Conservation (phyloP, 2,329 filamentous ascomycete genomes). For the Aureobasidium sp. region DNA sequence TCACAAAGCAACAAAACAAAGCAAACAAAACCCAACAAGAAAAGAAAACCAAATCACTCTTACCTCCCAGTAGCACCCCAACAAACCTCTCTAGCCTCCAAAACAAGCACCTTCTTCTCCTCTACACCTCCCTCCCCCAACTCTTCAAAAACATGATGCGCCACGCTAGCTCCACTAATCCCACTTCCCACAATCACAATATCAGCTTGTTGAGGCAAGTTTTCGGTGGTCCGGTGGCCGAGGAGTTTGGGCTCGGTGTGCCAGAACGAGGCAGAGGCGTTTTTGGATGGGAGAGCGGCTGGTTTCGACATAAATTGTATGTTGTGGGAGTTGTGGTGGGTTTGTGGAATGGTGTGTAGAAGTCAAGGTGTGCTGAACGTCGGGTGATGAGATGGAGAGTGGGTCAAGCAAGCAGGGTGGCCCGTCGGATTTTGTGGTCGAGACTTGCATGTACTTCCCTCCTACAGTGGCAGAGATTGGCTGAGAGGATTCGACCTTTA, state of each 20-base stretch:
- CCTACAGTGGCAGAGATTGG: too few relatives aligned
- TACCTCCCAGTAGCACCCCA: constrained; percentile 78
- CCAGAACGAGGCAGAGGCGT: constrained; percentile 64
- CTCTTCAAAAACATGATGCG: constrained; percentile 40
- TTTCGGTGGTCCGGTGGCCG: constrained; percentile 57
- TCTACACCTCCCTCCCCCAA: background rate
- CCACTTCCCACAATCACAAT: constrained; percentile 66
- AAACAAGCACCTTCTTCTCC: constrained; percentile 50
- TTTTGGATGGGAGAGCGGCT: constrained; percentile 45
- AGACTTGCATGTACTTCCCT: too few relatives aligned
- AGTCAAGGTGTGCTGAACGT: too few relatives aligned
- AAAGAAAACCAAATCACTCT: constrained; percentile 26
- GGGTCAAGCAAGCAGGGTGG: too few relatives aligned
- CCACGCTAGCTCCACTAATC: constrained; percentile 66
- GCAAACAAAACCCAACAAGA: background rate
- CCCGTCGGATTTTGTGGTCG: too few relatives aligned
- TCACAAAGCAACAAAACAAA: background rate
- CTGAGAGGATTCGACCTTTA: too few relatives aligned
- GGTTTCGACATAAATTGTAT: background rate
- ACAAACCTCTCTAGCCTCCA: constrained; percentile 72
- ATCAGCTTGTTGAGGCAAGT: constrained; percentile 55
- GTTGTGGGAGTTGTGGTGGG: too few relatives aligned
- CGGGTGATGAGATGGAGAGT: too few relatives aligned
- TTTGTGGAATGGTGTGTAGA: too few relatives aligned
- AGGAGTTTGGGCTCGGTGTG: constrained; percentile 57